Evolutionary conservation across 169 alveolate species (phyloP).

Genomic region (Perkinsus olseni): DNA sequence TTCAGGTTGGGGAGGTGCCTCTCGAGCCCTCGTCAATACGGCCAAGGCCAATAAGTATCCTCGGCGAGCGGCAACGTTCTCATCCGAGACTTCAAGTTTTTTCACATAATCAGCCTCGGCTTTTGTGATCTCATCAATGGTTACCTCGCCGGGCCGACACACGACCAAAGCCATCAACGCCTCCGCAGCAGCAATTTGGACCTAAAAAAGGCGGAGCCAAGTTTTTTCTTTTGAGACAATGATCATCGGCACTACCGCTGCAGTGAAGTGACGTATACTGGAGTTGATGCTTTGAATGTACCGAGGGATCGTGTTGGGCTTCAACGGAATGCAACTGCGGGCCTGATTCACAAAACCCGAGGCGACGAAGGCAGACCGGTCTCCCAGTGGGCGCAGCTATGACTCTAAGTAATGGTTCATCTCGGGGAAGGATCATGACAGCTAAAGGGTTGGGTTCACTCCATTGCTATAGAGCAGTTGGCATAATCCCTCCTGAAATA

Average conservation of each 20-base stretch:
- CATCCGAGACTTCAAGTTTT: neutral
- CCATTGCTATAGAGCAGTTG: no score
- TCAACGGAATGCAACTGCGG: neutral
- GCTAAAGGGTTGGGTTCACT: no score
- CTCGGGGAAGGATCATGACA: no score
- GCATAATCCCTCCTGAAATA: no score
- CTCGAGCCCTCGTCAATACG: neutral
- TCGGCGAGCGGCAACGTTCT: neutral
- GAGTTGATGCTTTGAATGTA: neutral
- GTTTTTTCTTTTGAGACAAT: neutral
- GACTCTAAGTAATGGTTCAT: no score
- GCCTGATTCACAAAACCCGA: neutral
- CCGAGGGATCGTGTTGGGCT: neutral
- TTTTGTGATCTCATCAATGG: neutral
- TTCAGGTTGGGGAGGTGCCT: neutral
- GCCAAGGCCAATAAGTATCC: neutral
- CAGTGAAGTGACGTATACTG: neutral
- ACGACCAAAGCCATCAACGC: neutral
- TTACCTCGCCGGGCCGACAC: neutral
- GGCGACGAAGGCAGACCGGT: neutral
- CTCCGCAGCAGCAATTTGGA: neutral
- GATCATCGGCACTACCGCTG: neutral
- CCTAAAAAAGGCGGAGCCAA: neutral
- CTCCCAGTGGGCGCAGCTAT: neutral
- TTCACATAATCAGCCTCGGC: neutral